phyloP scores from a whole-genome alignment of 352 stramenopile genomes.

The Globisporangium abappressorium region DNA sequence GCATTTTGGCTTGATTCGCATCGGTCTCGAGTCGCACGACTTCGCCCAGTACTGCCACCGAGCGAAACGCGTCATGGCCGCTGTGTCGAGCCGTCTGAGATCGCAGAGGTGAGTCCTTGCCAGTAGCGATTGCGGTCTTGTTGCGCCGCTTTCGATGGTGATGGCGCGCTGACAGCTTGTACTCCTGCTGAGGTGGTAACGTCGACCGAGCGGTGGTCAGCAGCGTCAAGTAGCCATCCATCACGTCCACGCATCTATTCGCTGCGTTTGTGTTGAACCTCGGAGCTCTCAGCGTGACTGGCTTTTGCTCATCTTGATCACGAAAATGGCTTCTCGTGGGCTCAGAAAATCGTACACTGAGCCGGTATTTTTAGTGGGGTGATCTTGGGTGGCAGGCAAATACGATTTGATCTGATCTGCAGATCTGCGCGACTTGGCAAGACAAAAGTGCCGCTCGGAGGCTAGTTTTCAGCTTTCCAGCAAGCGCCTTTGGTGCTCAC shows the following conservation, averaged over 20 bases:
- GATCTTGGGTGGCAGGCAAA: background rate
- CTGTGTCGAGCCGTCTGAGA: background rate
- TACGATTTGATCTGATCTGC: background rate
- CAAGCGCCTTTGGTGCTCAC: background rate
- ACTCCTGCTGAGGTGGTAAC: background rate
- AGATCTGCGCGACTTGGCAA: background rate
- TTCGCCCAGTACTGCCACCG: conserved; percentile 28
- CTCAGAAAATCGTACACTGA: too few relatives aligned
- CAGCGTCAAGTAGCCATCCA: conserved; percentile 9
- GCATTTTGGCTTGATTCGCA: conserved; percentile 15
- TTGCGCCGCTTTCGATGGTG: conserved; percentile 14
- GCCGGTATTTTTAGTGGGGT: too few relatives aligned
- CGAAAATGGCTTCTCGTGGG: too few relatives aligned
- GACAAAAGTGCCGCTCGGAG: background rate
- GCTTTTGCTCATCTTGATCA: too few relatives aligned
- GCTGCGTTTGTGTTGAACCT: background rate
- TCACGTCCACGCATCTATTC: conserved; percentile 3
- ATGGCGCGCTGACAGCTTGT: conserved; percentile 33
- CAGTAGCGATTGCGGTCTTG: background rate
- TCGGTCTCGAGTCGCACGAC: conserved; percentile 31
- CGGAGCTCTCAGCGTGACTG: too few relatives aligned
- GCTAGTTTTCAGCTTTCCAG: background rate
- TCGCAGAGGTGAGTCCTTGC: background rate
- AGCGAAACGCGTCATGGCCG: conserved; percentile 26
- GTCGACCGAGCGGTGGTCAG: background rate